Evolutionary conservation across 345 rosid species (phyloP).

Genomic region (Ceriops zippeliana): DNA sequence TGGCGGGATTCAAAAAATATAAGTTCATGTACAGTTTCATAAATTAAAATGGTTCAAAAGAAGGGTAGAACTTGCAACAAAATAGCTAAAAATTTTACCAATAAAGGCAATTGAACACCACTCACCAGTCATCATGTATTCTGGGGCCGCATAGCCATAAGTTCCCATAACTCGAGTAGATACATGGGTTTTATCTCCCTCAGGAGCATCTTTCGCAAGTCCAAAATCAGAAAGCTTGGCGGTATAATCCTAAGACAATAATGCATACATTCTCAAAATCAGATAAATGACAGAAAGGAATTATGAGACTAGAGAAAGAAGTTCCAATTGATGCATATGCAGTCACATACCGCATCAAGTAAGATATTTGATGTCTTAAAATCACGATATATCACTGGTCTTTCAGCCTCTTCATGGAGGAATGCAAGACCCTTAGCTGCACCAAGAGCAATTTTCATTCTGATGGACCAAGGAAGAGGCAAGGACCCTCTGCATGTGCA

Average conservation of each 20-base stretch:
- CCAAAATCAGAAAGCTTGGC: constrained; percentile 46
- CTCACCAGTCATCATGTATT: constrained; percentile 41
- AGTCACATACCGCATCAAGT: constrained; percentile 32
- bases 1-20: too few relatives aligned
- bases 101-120: neutral
- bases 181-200: constrained; percentile 41
- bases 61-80: too few relatives aligned
- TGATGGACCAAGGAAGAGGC: constrained; percentile 43
- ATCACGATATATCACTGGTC: constrained; percentile 43
- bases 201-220: constrained; percentile 47
- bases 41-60: too few relatives aligned
- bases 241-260: constrained; percentile 32
- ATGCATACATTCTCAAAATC: neutral
- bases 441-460: constrained; percentile 44
- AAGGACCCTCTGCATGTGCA: constrained; percentile 32
- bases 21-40: too few relatives aligned
- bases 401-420: constrained; percentile 40
- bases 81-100: too few relatives aligned
- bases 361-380: constrained; percentile 43
- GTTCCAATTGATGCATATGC: neutral
- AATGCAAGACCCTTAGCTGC: constrained; percentile 45
- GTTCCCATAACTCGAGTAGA: constrained; percentile 49
- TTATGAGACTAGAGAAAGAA: neutral
- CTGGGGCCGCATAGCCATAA: constrained; percentile 45
- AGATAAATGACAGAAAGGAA: neutral